Evolutionary conservation across 177 flowering plant genomes (phyloP), one percentile per base, ranked within the genome.

Genomic region (Tripterygium wilfordii): DNA sequence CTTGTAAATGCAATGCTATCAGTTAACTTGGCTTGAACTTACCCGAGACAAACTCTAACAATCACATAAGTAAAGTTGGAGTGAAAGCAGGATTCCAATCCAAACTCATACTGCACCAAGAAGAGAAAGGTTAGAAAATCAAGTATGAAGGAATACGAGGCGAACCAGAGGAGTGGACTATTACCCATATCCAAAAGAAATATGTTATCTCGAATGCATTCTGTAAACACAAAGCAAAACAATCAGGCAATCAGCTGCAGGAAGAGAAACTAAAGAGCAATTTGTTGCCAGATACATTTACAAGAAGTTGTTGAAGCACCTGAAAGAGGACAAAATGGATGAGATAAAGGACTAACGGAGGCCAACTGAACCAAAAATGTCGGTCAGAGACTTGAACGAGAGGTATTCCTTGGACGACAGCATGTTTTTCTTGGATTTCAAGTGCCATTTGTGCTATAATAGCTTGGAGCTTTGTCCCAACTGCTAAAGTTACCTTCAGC

Each of bases 141-240:
- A 20, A 20, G 10, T 3, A 23, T 23, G 2, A 16, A 57, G 16
- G 29, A 47, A 51, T 27, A 16, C 29, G 0, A 21, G 12, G 12
- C 26, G 31, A 27, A 49, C 19, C 21, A 29, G 44, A 52, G 43
- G 23, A 22, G 10, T 24, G 21, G 23, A 21, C 25, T 10, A 5
- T 75, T 88, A 94, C 99, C 96, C 88, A 80, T 66, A 85, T 85
- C 97, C 99, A 94, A n/a, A 89, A 57, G 79, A 94, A 87, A 62
- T 83, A 77, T 37, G 90, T 90, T 28, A 94, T 71, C 78, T 94
- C 92, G 37, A 94, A 94, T 17, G 99, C 96, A 51, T 90, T 90
- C 96, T 94, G 95, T n/a, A n/a, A n/a, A n/a, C n/a, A n/a, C n/a
- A n/a, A n/a, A n/a, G n/a, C n/a, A n/a, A n/a, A n/a, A n/a, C n/a